Conservation (phyloP, 257 asterid species). For the Ballota nigra region DNA sequence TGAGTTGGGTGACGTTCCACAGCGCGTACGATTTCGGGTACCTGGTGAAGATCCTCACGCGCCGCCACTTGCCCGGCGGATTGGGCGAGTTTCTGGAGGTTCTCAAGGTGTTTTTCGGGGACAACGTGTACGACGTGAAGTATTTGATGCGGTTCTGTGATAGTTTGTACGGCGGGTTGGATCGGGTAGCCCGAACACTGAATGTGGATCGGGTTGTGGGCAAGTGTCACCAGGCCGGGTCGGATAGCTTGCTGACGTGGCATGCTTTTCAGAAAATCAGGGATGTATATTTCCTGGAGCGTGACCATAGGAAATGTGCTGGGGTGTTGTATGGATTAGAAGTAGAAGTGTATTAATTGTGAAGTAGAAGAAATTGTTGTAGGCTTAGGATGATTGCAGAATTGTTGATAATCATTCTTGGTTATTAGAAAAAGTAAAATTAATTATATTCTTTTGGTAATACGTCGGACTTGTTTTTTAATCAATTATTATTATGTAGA, state of each 20-base stretch:
- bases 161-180: conserved; percentile 46
- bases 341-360: conserved; percentile 28
- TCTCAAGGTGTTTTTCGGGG: conserved; percentile 36
- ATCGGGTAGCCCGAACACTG: conserved; percentile 37
- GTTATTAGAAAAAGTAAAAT: background rate
- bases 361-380: background rate
- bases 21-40: conserved; percentile 60
- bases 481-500: too few relatives aligned
- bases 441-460: conserved; percentile 7
- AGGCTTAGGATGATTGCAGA: conserved; percentile 10
- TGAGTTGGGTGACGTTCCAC: conserved; percentile 52
- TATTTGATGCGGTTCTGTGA: conserved; percentile 42
- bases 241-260: conserved; percentile 61
- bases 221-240: conserved; percentile 59
- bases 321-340: conserved; percentile 48
- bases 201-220: conserved; percentile 46
- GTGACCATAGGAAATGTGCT: conserved; percentile 34
- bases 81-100: conserved; percentile 30
- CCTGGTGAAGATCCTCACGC: conserved; percentile 49
- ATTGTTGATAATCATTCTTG: conserved; percentile 16
- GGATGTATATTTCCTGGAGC: conserved; percentile 34
- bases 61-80: conserved; percentile 34
- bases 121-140: conserved; percentile 45
- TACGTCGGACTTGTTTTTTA: background rate
- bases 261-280: conserved; percentile 48